Base-by-base conservation (phyloP, 1,284 basidiomycete species). In the Hymenochaete sp. region DNA sequence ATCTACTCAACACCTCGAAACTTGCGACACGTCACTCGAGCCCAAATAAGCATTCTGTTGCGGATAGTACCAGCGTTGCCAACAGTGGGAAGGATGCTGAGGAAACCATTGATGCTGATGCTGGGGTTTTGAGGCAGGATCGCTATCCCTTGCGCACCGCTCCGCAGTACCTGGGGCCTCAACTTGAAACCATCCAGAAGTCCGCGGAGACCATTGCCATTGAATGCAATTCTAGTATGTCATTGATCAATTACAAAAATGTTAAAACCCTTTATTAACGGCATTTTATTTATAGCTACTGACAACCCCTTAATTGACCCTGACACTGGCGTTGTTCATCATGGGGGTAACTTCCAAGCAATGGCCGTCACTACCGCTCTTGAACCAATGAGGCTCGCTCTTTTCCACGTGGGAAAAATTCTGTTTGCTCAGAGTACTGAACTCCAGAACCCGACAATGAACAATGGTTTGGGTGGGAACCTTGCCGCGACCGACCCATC, bases 301-400 rank as follows among this genome's bases (percentile, higher is more conserved):
- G 78, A 87, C 57, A 87, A 87, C 57, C 85, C 83, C 11, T 70
- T 83, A 21, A 67, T 88, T 42, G 83, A 88, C 54, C 68, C 77
- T 22, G 71, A 77, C 50, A 77, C 75, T 14, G 79, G 77, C 5
- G 64, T 71, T 33, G 71, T 87, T 5, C 83, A 88, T 59, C 81
- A 90, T 53, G 88, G 88, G 16, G 89, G 89, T 8, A 90, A 90
- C 59, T 91, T 92, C 72, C 86, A 89, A 60, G 87, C 85, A 1
- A 86, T 90, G 77, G 72, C 86, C 1, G 76, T 93, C 44, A 87
- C 88, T 5, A 89, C 88, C 48, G 81, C 82, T 4, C 90, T 92
- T 81, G 90, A 93, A 61, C 87, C 89, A 61, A 84, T 85, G 3
- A 80, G 89, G 14, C 75, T 92, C 32, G 73, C 82, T 2, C 67